Base-by-base conservation (phyloP, 2,329 filamentous ascomycete genomes). In the Hymenoscyphus albidus region DNA sequence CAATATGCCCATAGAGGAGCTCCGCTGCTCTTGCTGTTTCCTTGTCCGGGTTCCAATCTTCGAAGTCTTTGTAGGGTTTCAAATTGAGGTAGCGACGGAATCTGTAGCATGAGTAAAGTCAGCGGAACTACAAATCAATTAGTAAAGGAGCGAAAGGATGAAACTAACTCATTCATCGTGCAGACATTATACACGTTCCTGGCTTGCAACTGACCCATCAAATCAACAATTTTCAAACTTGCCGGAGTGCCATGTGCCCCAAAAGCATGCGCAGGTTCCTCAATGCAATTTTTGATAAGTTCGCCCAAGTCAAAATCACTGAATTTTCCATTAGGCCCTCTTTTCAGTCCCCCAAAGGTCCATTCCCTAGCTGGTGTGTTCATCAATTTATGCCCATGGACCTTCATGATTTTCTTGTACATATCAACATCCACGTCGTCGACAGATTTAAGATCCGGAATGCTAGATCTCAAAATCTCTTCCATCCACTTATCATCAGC, bases 31-130 rank as follows among this genome's bases (percentile, higher is more conserved):
- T 74, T 1, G 79, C 78, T 31, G 83, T 78, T 22, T 78, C 75
- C 2, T 80, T 79, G 62, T 85, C 81, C 0, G 79, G 74, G 69
- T 83, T 84, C 73, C 83, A 82, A 27, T 82, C 79, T 58, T 83
- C 78, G 62, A 84, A 84, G 1, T 76, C 80, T 58, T 78, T 76
- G 67, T 84, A 79, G 2, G 78, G 76, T 31, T 78, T 74, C 64
- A 88, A 71, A 38, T 83, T 83, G 64, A 81, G 85, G 73, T 77
- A 83, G 67, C 76, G 79, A 68, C 77, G 82, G 74, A 81, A 82
- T 70, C 79, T 83, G 57, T 63, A 2, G n/a, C 18, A 44, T 38
- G 44, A 59, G 39, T 9, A 48, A 54, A 56, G 31, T 51, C 62
- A 59, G 59, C 35, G n/a, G 35, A 56, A 39, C 9, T 16, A 61